Evolutionary conservation across 2,329 filamentous ascomycete species (phyloP), one percentile per base, ranked within the genome.

Genomic region (Cryphonectria parasitica): DNA sequence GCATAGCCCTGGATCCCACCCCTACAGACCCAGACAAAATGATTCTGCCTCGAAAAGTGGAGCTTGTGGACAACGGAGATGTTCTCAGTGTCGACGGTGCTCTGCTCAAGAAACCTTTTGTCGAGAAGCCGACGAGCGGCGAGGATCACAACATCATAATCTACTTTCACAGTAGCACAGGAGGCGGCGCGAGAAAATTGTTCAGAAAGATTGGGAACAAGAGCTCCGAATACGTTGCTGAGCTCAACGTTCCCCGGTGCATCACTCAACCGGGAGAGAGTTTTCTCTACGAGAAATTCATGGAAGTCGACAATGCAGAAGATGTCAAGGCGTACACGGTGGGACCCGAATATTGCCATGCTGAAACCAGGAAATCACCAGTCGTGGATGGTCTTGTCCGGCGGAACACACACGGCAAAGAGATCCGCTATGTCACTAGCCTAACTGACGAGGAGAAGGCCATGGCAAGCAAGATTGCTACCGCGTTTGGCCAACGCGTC

Each of bases 81-180:
- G 91, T 92, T 5, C 86, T 99, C 68, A 89, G 91, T 58, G 95
- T 99, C 13, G 95, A 99, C 78, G 96, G 95, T 15, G 86, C 88
- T 56, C 80, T 90, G 4, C 86, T 99, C 62, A 91, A 88, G 75
- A 99, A 99, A 78, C 96, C 96, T 0, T 99, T 99, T 78, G 96
- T 99, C 52, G 96, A 99, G 79, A 99, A 99, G 80, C 96, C 96
- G 0, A 95, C 94, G n/a, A 98, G 93, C 77, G 96, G 96, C 45
- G 96, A 99, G 81, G 95, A 99, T 77, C 96, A 99, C 83, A 99
- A 99, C 79, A 97, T 99, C 76, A 92, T 97, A 81, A 98, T 99
- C 69, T 99, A 98, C 82, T 98, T 97, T 77, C 93, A 95, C 31
- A 92, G 91, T 73, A 92, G 93, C 58, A 71, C 64, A 22, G 69